Conservation (phyloP, 2,329 filamentous ascomycete species). For the Chaetomiaceae sp. region DNA sequence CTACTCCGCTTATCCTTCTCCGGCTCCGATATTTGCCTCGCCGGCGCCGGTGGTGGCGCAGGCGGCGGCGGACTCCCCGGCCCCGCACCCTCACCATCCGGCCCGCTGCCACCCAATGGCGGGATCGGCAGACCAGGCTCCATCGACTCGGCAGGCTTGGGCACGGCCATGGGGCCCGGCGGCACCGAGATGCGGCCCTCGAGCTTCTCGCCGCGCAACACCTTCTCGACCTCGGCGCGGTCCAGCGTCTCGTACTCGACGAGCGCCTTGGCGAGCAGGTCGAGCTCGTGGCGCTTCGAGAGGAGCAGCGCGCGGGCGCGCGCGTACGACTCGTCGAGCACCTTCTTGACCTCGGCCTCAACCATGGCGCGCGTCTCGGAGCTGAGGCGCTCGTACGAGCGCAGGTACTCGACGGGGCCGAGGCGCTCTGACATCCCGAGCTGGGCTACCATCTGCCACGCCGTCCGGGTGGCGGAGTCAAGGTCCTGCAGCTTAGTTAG, state of each 20-base stretch:
- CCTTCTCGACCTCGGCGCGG: constrained; percentile 83
- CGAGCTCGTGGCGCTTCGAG: constrained; percentile 76
- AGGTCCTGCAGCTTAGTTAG: constrained; percentile 61
- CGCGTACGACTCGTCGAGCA: constrained; percentile 75
- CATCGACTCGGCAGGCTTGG: constrained; percentile 35
- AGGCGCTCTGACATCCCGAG: constrained; percentile 86
- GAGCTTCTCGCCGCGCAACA: constrained; percentile 81
- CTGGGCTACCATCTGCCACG: constrained; percentile 82
- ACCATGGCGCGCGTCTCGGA: constrained; percentile 82
- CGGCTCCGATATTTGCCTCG: constrained; percentile 12
- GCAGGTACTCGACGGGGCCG: constrained; percentile 83
- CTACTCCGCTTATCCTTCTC: background rate
- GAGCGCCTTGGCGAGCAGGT: constrained; percentile 80
- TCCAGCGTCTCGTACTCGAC: constrained; percentile 92
- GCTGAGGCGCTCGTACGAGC: constrained; percentile 76
- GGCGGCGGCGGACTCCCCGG: constrained; percentile 32
- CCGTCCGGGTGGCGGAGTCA: constrained; percentile 71
- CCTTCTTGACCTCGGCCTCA: constrained; percentile 79
- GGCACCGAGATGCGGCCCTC: constrained; percentile 61
- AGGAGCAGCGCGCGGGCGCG: constrained; percentile 69
- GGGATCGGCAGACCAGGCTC: constrained; percentile 23
- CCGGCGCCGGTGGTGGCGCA: constrained; percentile 32
- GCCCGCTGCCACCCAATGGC: constrained; percentile 15
- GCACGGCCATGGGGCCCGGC: constrained; percentile 62
- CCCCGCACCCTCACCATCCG: constrained; percentile 12